These are phyloP conservation scores for Gracilaria gracilis DNA, from an alignment of 23 red algal genomes.

Conservation along the genomic window DNA sequence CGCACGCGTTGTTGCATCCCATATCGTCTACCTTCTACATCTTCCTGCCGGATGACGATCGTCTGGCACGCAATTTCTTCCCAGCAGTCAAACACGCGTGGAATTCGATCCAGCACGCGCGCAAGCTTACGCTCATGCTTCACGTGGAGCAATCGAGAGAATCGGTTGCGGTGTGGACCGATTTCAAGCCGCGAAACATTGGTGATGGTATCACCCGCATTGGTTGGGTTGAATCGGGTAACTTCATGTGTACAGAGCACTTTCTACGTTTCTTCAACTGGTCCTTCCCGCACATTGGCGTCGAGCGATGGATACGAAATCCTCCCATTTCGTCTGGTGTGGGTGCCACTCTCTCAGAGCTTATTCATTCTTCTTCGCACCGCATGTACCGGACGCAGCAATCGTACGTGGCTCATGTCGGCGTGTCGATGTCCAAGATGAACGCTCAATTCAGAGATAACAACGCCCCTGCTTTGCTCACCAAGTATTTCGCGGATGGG, in stretches of 20 bases:
- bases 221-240: constrained; percentile 87
- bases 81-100: constrained; percentile 18
- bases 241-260: constrained; percentile 60
- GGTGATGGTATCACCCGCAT: constrained; percentile 29
- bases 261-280: constrained; percentile 68
- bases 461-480: constrained; percentile 28
- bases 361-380: constrained; percentile 16
- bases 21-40: constrained; percentile 62
- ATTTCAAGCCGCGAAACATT: constrained; percentile 50
- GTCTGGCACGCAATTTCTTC: constrained; percentile 76
- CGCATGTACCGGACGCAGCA: constrained; percentile 73
- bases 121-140: constrained; percentile 86
- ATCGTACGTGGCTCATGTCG: constrained; percentile 77
- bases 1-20: constrained; percentile 61
- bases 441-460: constrained; percentile 55
- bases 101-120: constrained; percentile 45
- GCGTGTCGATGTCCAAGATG: constrained; percentile 65
- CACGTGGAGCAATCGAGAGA: constrained; percentile 82
- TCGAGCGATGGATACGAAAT: constrained; percentile 60
- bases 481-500: constrained; percentile 71
- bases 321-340: constrained; percentile 75
- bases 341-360: constrained; percentile 68
- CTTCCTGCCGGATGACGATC: constrained; percentile 91
- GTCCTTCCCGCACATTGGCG: constrained; percentile 61
- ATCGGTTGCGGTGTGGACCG: constrained; percentile 79